Evolutionary conservation across 2,329 filamentous ascomycete species (phyloP).

Genomic region (Aaosphaeria arxii): DNA sequence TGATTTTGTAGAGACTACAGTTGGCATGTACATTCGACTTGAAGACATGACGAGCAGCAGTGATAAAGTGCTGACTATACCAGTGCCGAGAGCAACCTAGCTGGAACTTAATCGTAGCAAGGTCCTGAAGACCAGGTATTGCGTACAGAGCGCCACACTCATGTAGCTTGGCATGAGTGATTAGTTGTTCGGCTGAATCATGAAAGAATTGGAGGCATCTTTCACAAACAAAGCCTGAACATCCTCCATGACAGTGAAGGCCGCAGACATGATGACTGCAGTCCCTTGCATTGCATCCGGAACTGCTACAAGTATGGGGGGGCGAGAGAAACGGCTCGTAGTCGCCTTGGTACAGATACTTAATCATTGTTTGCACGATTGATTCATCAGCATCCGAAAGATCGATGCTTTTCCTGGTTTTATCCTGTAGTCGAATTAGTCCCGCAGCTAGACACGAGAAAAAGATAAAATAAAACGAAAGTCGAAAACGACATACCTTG

Average conservation of each 20-base stretch:
- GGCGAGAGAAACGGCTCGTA: slow-evolving; percentile 3
- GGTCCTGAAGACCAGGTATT: slow-evolving; percentile 4
- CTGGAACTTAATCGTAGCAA: slow-evolving; percentile 5
- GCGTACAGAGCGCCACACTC: slow-evolving; percentile 11
- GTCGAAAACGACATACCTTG: background rate
- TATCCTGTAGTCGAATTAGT: slow-evolving; percentile 1
- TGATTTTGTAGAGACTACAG: background rate
- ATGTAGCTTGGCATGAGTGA: slow-evolving; percentile 12
- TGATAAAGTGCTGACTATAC: slow-evolving; percentile 16
- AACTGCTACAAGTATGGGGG: background rate
- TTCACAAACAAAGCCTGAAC: slow-evolving; percentile 1
- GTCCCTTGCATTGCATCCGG: background rate
- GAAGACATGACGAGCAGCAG: slow-evolving; percentile 19
- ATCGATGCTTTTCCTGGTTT: slow-evolving; percentile 3
- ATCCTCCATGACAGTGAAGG: background rate
- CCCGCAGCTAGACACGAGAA: background rate
- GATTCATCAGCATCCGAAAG: slow-evolving; percentile 7
- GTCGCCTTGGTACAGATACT: slow-evolving; percentile 10
- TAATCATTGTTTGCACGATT: slow-evolving; percentile 6
- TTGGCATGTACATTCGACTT: slow-evolving; percentile 19
- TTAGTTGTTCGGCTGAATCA: background rate
- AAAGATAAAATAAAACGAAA: background rate
- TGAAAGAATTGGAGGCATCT: background rate
- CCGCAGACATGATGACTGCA: slow-evolving; percentile 3
- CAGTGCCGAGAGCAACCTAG: slow-evolving; percentile 3